Evolutionary conservation across 257 asterid genomes (phyloP).

Genomic region (Paulownia fortunei): DNA sequence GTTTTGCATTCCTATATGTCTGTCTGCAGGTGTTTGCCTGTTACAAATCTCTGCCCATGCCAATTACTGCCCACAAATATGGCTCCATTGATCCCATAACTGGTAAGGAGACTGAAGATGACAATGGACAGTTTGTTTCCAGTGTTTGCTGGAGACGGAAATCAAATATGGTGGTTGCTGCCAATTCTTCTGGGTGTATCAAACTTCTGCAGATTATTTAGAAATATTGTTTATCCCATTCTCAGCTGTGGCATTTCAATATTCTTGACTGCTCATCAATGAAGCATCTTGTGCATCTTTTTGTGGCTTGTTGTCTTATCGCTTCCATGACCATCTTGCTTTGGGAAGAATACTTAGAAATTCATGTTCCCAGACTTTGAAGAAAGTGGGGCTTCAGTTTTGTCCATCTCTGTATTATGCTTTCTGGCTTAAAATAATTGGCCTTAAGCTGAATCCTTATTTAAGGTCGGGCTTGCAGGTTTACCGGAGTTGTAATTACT

Average conservation of each 20-base stretch:
- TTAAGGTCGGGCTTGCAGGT: background rate
- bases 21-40: conserved; percentile 71
- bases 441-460: conserved; percentile 8
- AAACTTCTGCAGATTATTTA: conserved; percentile 78
- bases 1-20: background rate
- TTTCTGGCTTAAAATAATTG: background rate
- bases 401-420: background rate
- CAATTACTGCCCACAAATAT: conserved; percentile 78
- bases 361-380: background rate
- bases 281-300: background rate
- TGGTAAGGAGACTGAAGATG: conserved; percentile 79
- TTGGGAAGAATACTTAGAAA: background rate
- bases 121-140: conserved; percentile 86
- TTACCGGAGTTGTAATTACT: background rate
- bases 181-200: conserved; percentile 86
- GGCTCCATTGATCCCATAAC: conserved; percentile 87
- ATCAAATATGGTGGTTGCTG: conserved; percentile 77
- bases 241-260: background rate
- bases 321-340: too few relatives aligned
- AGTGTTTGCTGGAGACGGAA: conserved; percentile 94
- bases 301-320: background rate
- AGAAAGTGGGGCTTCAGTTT: background rate
- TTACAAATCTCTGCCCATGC: conserved; percentile 83
- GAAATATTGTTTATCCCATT: conserved; percentile 26
- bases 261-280: background rate